phyloP scores from a whole-genome alignment of 768 basidiomycete species.

The Russula ochroleuca region DNA sequence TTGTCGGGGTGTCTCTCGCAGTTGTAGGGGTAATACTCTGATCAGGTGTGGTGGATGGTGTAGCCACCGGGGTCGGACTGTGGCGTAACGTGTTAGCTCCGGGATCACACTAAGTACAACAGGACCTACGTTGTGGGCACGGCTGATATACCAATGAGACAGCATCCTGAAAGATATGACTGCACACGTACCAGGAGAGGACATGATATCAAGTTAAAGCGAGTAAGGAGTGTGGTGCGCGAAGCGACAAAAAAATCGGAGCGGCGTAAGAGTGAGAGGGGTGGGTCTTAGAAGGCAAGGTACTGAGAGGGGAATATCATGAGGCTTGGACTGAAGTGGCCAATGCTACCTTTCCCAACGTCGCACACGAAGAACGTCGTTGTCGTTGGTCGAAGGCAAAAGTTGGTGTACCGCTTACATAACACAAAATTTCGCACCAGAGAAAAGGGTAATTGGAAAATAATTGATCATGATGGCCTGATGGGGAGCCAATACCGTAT shows the following conservation, averaged over 20 bases:
- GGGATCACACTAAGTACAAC: neutral
- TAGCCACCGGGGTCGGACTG: neutral
- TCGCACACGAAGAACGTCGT: conserved; percentile 4
- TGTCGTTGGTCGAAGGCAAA: conserved; percentile 14
- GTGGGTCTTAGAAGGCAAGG: conserved; percentile 1
- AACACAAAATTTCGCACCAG: neutral
- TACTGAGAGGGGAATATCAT: conserved; percentile 7
- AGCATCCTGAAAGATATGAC: neutral
- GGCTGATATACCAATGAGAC: neutral
- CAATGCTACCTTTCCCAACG: conserved; percentile 1
- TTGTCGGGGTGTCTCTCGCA: conserved; percentile 5
- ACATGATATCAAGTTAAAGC: conserved; percentile 5
- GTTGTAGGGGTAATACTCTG: neutral
- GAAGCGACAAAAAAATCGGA: conserved; percentile 3
- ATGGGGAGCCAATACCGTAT: neutral
- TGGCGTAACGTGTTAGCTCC: neutral
- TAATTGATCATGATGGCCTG: neutral
- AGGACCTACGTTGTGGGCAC: neutral
- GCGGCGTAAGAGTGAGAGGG: neutral
- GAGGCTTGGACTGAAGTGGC: neutral
- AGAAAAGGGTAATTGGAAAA: neutral
- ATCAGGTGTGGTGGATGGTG: neutral
- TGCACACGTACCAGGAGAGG: conserved; percentile 9
- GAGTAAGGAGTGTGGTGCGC: conserved; percentile 17
- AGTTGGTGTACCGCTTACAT: conserved; percentile 14